Base-by-base conservation (phyloP, 2,329 filamentous ascomycete species). In the Chaetomiaceae sp. region DNA sequence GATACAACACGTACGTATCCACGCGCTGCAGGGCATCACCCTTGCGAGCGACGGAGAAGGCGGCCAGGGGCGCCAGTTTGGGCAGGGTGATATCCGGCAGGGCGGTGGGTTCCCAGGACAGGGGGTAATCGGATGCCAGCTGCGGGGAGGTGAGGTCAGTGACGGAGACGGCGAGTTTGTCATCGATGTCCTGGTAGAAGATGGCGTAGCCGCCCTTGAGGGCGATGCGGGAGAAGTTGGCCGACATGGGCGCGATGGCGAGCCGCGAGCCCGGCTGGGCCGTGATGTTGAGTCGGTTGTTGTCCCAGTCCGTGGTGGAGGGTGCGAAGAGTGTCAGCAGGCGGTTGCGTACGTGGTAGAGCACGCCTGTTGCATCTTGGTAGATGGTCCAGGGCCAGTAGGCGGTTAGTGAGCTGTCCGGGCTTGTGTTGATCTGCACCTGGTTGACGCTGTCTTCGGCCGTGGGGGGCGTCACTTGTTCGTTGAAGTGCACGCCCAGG, bases 311-410 rank as follows among this genome's bases (percentile, higher is more conserved):
- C 10, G 37, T 20, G 5, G 16, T 6, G 9, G 31, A 20, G 14
- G 51, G 47, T 2, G 19, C 10, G 6, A 23, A 42, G 38, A 10
- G 9, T 12, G 20, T 40, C 43, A 13, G 14, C 8, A 52, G 46
- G 8, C n/a, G 27, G 51, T 58, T 56, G 38, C 53, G 50, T 25
- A 55, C 37, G 38, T 56, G 53, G 21, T 45, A 31, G 14, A 58
- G 44, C 31, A 14, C 16, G 34, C 48, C 51, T 3, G 17, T 10
- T 7, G 37, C 3, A 47, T 44, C 21, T 20, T 56, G 53, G 33
- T 54, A 56, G 20, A 59, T 31, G n/a, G 37, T 34, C 50, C 54
- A 59, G 5, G 55, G 57, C 57, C 57, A 59, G 48, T 58, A 59
- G 16, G 45, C 31, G 3, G 53, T 21, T 9, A 59, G 20, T 30